phyloP scores from a whole-genome alignment of 352 stramenopile genomes.

The Globisporangium sylvaticum region DNA sequence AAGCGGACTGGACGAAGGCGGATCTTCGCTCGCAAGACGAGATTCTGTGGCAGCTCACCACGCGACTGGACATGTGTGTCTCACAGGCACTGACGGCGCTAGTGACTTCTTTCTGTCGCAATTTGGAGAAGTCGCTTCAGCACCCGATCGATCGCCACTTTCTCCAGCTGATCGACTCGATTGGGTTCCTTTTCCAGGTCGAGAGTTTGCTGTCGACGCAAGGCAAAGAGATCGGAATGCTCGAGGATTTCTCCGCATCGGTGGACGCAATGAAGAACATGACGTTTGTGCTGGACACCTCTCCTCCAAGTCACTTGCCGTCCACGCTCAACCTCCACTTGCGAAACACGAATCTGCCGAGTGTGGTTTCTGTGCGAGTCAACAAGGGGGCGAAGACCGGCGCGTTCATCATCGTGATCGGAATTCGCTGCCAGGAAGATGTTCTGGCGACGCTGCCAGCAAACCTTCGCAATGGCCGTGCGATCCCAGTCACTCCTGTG shows the following conservation, averaged over 20 bases:
- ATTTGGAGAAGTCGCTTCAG: conserved; percentile 67
- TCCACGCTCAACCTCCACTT: conserved; percentile 77
- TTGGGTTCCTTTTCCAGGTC: conserved; percentile 84
- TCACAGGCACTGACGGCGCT: conserved; percentile 74
- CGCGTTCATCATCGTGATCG: conserved; percentile 48
- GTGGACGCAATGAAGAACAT: conserved; percentile 74
- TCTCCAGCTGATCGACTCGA: conserved; percentile 53
- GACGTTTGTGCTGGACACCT: conserved; percentile 65
- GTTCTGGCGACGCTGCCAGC: conserved; percentile 40
- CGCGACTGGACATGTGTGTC: conserved; percentile 74
- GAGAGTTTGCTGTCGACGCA: conserved; percentile 93
- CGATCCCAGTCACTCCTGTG: conserved; percentile 57
- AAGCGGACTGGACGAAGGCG: conserved; percentile 55
- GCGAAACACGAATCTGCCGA: conserved; percentile 62
- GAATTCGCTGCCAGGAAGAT: conserved; percentile 46
- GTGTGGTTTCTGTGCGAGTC: conserved; percentile 68
- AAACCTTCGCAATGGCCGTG: conserved; percentile 38
- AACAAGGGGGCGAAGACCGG: conserved; percentile 46
- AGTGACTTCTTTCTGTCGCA: conserved; percentile 68
- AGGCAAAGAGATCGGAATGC: conserved; percentile 95
- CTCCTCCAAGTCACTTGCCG: conserved; percentile 48
- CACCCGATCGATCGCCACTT: conserved; percentile 52
- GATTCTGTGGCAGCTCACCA: conserved; percentile 72
- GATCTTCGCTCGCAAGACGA: conserved; percentile 52
- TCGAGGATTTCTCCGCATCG: conserved; percentile 85